phyloP scores from a whole-genome alignment of 805 yeast genomes.

The Maudiozyma turicensis region DNA sequence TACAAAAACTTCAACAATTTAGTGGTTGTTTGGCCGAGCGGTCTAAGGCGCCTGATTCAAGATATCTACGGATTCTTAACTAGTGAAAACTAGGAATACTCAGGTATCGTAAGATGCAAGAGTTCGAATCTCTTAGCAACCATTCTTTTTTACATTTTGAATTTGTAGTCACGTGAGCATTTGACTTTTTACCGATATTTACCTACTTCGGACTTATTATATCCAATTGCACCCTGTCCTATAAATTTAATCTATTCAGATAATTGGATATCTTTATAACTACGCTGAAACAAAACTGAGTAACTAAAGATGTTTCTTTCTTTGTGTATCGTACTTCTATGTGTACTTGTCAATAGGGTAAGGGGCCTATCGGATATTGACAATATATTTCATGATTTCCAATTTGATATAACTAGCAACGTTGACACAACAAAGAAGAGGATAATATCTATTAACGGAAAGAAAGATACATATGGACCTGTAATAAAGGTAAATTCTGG shows the following conservation, averaged over 20 bases:
- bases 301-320: too few relatives aligned
- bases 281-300: too few relatives aligned
- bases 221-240: too few relatives aligned
- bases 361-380: neutral
- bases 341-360: neutral
- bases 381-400: conserved; percentile 4
- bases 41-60: conserved; percentile 26
- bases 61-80: conserved; percentile 9
- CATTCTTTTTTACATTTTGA: conserved; percentile 8
- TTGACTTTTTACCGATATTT: too few relatives aligned
- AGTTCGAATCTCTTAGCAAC: conserved; percentile 25
- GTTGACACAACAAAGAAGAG: conserved; percentile 10
- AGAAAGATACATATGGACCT: conserved; percentile 16
- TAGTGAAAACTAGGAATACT: conserved; percentile 11
- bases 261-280: too few relatives aligned
- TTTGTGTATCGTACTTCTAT: neutral
- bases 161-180: neutral
- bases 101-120: conserved; percentile 25
- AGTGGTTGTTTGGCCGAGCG: conserved; percentile 25
- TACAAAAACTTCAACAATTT: neutral
- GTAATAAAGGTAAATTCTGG: conserved; percentile 15
- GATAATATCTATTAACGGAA: conserved; percentile 18
- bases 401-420: conserved; percentile 10
- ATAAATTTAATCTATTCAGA: too few relatives aligned
- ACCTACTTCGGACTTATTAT: too few relatives aligned